Evolutionary conservation across 306 rosid genomes (phyloP).

Genomic region (Crotalaria pallida): DNA sequence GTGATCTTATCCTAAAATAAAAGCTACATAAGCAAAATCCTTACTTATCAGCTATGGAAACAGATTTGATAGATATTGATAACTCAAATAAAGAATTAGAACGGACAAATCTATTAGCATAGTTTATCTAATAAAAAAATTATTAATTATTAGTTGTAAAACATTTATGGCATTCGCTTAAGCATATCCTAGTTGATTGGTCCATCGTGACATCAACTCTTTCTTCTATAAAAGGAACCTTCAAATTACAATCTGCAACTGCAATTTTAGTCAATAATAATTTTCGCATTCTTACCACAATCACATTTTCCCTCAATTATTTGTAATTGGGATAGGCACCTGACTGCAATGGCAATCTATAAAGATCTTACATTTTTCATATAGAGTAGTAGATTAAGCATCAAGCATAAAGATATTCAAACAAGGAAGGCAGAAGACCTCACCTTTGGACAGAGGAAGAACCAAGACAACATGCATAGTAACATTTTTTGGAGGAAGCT

Average conservation of each 20-base stretch:
- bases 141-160: neutral
- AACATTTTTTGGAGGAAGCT: slow-evolving; percentile 88
- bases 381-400: neutral
- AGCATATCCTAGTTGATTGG: neutral
- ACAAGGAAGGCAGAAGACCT: slow-evolving; percentile 9
- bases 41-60: neutral
- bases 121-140: neutral
- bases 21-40: neutral
- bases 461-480: slow-evolving; percentile 70
- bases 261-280: too few relatives aligned
- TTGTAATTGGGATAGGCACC: too few relatives aligned
- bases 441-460: slow-evolving; percentile 55
- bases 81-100: too few relatives aligned
- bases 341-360: too few relatives aligned
- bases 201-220: neutral
- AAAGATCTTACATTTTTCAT: neutral
- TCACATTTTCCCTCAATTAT: too few relatives aligned
- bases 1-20: neutral
- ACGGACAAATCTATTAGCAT: too few relatives aligned
- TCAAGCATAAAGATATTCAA: neutral
- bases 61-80: too few relatives aligned
- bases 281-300: too few relatives aligned
- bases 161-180: neutral
- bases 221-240: neutral
- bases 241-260: too few relatives aligned